Base-by-base conservation (phyloP, 352 stramenopile genomes). In the Bremia lactucae region DNA sequence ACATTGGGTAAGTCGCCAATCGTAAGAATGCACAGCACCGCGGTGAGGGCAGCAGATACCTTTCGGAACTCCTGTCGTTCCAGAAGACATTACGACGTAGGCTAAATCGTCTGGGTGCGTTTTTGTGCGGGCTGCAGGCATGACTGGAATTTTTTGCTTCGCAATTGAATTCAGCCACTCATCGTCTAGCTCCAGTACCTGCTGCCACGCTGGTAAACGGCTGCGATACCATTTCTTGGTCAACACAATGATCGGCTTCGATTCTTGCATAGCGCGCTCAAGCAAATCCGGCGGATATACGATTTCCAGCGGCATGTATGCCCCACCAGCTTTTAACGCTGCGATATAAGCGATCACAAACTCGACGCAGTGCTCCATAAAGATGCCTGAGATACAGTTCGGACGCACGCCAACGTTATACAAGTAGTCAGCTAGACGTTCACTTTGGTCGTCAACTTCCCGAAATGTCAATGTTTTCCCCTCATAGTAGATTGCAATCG, bases 31-130 rank as follows among this genome's bases (percentile, higher is more conserved):
- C 9, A 96, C 83, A 4, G 87, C 83, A 19, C 85, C 87, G 21
- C 90, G 81, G 58, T 97, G 90, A 9, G 87, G 87, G 41, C 87
- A 95, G 61, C 83, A 95, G 48, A 97, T 96, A 33, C 87, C 89
- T 63, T 96, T 97, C 8, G 87, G 89, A 18, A 89, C 68, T 6
- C 89, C 87, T 0, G 89, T 96, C 4, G 89, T 96, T 16, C 89
- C 87, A 2, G 77, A 95, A 14, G 77, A 94, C 78, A 96, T 96
- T 24, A 97, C 89, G 14, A 95, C 75, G 57, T 96, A 97, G 2
- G 83, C 84, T 34, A 97, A 53, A 56, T 94, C 72, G 46, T 96
- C 86, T 2, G 85, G 83, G 9, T 80, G 68, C 8, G 72, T 81
- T 10, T 58, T 56, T n/a, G 62, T 68, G n/a, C 75, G 75, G 37